A percentile compares a stretch with the other conserved stretches of the same genome.
Conservation (phyloP, 345 rosid species). For the Brassica napus region Da-Ae NC_063435.1:2702501-2703000, state of each 20-base stretch:
- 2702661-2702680: conserved; percentile 43
- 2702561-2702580: conserved; percentile 90
- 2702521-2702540: conserved; percentile 94
- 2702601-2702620: conserved; percentile 68
- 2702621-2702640: neutral
- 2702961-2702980: conserved; percentile 93
- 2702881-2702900: conserved; percentile 92
- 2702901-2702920: conserved; percentile 88
- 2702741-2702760: conserved; percentile 89
- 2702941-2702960: conserved; percentile 96
- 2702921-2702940: conserved; percentile 70
- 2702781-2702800: conserved; percentile 98
- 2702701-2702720: conserved; percentile 91
- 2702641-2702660: neutral
- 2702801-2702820: conserved; percentile 40
- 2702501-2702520: conserved; percentile 93
- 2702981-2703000: conserved; percentile 87
- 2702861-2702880: conserved; percentile 69
- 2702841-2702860: conserved; percentile 5
- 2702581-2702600: conserved; percentile 97
- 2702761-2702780: conserved; percentile 78
- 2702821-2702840: neutral
- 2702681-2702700: conserved; percentile 83
- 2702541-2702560: conserved; percentile 78
- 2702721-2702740: conserved; percentile 97